Conservation (phyloP, 2,329 filamentous ascomycete genomes). For the Fusarium vanettenii region DNA sequence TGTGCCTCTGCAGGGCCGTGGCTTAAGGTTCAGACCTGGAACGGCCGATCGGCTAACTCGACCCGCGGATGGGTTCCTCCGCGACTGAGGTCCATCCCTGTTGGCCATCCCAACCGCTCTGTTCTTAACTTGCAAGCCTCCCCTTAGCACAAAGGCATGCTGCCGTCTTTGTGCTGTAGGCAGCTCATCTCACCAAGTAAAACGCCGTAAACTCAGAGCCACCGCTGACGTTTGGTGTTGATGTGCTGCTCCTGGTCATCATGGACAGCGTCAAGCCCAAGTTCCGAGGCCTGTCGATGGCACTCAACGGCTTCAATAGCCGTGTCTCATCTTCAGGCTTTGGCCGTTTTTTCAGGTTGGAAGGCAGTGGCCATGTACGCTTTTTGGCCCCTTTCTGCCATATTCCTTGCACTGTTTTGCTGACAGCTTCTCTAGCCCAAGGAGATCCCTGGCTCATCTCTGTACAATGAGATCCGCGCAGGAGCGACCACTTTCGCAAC, state of each 20-base stretch:
- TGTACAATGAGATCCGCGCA: slow-evolving; percentile 72
- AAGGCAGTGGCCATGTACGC: slow-evolving; percentile 29
- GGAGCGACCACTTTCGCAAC: slow-evolving; percentile 65
- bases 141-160: background rate
- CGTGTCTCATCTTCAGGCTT: slow-evolving; percentile 12
- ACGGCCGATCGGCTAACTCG: background rate
- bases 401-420: background rate
- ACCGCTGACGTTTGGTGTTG: background rate
- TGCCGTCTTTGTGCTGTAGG: background rate
- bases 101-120: background rate
- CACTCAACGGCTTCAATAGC: slow-evolving; percentile 7
- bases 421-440: slow-evolving; percentile 36
- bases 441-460: slow-evolving; percentile 66
- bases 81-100: background rate
- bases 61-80: background rate
- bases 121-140: background rate
- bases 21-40: background rate
- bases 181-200: background rate
- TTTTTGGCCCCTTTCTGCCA: background rate
- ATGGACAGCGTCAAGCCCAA: slow-evolving; percentile 13
- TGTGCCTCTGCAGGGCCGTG: background rate
- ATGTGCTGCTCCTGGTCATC: background rate
- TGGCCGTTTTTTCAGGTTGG: slow-evolving; percentile 30
- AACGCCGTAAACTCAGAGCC: background rate
- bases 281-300: background rate